Percentiles rank a stretch among this genome's conserved stretches.
These are phyloP conservation scores for Senna tora DNA, from an alignment of 306 rosid genomes.

Conservation along the genomic window DNA sequence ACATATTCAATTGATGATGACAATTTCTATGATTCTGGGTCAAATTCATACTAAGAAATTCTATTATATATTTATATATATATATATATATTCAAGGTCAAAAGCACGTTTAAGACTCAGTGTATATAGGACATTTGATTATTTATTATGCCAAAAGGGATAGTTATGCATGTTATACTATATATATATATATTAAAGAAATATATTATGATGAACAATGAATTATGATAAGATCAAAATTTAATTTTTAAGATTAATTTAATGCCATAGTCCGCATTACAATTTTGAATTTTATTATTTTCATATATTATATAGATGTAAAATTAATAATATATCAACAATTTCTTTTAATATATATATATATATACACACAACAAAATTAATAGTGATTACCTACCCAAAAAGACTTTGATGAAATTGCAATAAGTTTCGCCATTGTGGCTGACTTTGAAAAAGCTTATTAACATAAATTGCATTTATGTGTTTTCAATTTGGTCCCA, in stretches of 20 bases:
- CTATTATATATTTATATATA: no score
- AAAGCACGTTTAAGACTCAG: neutral
- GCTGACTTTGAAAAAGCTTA: neutral
- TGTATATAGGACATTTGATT: neutral
- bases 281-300: neutral
- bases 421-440: neutral
- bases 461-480: slow-evolving; percentile 6
- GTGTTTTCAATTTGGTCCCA: slow-evolving; percentile 4
- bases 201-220: neutral
- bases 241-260: no score
- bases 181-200: neutral
- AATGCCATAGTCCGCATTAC: neutral
- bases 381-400: neutral
- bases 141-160: neutral
- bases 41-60: neutral
- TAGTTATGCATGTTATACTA: neutral
- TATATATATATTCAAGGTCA: neutral
- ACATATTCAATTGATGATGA: neutral
- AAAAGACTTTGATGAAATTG: neutral
- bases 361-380: neutral
- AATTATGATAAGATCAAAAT: neutral
- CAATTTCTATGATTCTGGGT: neutral
- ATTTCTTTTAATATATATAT: no score
- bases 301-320: neutral
- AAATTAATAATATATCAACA: no score